These are phyloP conservation scores for Xylariaceae sp. DNA, from an alignment of 2,329 filamentous ascomycete species.

Conservation along the genomic window DNA sequence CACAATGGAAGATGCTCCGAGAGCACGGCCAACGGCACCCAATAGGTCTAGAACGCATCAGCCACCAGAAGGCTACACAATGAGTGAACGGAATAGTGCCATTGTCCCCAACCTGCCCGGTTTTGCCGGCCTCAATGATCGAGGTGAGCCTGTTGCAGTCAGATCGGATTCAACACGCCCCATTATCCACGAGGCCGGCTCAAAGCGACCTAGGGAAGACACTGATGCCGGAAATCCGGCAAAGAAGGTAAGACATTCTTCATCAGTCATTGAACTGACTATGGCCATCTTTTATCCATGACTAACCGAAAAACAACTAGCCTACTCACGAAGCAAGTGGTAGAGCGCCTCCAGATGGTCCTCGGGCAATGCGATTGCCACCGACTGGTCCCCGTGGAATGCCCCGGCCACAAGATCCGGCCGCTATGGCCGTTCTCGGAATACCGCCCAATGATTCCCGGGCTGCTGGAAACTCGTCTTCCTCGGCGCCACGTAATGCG, in stretches of 20 bases:
- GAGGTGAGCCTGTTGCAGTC: slow-evolving; percentile 26
- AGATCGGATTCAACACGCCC: slow-evolving; percentile 27
- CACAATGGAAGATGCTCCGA: slow-evolving; percentile 28
- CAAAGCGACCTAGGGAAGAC: slow-evolving; percentile 28
- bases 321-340: slow-evolving; percentile 19
- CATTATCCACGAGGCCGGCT: slow-evolving; percentile 29
- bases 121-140: slow-evolving; percentile 30
- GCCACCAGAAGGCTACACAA: slow-evolving; percentile 27
- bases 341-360: slow-evolving; percentile 25
- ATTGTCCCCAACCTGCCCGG: slow-evolving; percentile 9
- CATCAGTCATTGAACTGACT: neutral
- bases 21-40: slow-evolving; percentile 8
- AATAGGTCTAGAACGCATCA: slow-evolving; percentile 25
- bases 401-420: slow-evolving; percentile 28
- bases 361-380: slow-evolving; percentile 27
- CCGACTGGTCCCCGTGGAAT: slow-evolving; percentile 27
- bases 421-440: slow-evolving; percentile 30
- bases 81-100: slow-evolving; percentile 22
- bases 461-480: slow-evolving; percentile 11
- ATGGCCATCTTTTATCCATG: neutral
- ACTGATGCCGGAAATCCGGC: slow-evolving; percentile 22
- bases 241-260: slow-evolving; percentile 26
- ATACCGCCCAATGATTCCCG: slow-evolving; percentile 16
- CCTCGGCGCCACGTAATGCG: slow-evolving; percentile 8
- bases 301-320: slow-evolving; percentile 19